phyloP scores from a whole-genome alignment of 768 basidiomycete genomes.

The Boletus fagicola region DNA sequence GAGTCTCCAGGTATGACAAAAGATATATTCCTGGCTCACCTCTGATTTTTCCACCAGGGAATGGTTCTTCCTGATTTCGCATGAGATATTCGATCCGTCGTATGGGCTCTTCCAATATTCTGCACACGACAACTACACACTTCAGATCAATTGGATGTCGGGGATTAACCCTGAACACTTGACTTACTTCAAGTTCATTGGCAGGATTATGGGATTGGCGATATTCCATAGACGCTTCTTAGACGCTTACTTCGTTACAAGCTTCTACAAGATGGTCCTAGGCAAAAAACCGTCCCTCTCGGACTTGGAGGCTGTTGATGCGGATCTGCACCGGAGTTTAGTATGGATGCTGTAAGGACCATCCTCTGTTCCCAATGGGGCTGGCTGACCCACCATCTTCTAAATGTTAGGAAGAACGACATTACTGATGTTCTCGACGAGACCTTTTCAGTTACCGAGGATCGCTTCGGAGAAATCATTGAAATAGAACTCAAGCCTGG shows the following conservation, averaged over 20 bases:
- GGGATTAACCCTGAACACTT: conserved; percentile 75
- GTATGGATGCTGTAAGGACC: conserved; percentile 70
- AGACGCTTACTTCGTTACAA: conserved; percentile 76
- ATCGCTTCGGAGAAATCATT: conserved; percentile 71
- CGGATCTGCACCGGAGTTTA: conserved; percentile 65
- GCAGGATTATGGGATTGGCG: conserved; percentile 68
- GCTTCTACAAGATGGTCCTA: conserved; percentile 79
- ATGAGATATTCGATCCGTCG: conserved; percentile 79
- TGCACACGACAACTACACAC: conserved; percentile 74
- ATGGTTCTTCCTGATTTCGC: conserved; percentile 84
- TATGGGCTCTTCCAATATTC: conserved; percentile 85
- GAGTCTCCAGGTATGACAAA: conserved; percentile 59
- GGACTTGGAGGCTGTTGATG: conserved; percentile 70
- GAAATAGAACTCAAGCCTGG: conserved; percentile 63
- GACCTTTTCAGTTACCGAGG: conserved; percentile 68
- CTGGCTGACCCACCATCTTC: conserved; percentile 1
- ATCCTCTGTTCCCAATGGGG: neutral
- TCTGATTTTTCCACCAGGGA: conserved; percentile 45
- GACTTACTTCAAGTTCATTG: conserved; percentile 82
- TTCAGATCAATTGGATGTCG: conserved; percentile 77
- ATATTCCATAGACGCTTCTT: conserved; percentile 78
- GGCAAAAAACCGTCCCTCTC: conserved; percentile 55
- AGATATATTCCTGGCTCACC: neutral
- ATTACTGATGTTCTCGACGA: conserved; percentile 75
- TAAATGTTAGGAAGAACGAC: conserved; percentile 58